Percentiles rank a stretch among this genome's conserved stretches.
phyloP scores from a whole-genome alignment of 2,329 filamentous ascomycete genomes.

The Ampelomyces quisqualis region DNA sequence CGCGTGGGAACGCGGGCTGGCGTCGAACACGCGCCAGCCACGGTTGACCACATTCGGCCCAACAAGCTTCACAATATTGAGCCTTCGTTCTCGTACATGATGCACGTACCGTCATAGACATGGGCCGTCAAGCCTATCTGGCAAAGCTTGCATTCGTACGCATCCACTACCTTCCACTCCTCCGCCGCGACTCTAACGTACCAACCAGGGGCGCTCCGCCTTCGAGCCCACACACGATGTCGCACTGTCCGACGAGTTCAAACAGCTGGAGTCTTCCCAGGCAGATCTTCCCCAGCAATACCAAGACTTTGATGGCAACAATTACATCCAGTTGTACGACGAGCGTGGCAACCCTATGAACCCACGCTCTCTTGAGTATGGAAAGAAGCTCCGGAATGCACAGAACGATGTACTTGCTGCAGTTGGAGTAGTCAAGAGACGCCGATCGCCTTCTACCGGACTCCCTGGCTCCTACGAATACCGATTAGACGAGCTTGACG shows the following conservation, averaged over 20 bases:
- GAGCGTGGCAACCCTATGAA: conserved; percentile 49
- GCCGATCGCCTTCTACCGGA: conserved; percentile 24
- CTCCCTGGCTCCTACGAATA: conserved; percentile 32
- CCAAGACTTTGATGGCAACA: conserved; percentile 26
- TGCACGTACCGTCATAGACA: conserved; percentile 9
- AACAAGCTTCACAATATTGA: neutral
- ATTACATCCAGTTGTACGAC: conserved; percentile 47
- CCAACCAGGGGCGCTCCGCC: conserved; percentile 44
- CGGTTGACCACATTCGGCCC: neutral
- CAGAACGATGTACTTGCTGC: conserved; percentile 52
- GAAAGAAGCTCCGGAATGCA: conserved; percentile 46
- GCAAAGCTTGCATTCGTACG: conserved; percentile 42
- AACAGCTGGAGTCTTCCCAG: conserved; percentile 29
- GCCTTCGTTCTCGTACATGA: neutral
- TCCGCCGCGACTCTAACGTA: conserved; percentile 14
- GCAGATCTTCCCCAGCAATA: conserved; percentile 26
- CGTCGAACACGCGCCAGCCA: conserved; percentile 13
- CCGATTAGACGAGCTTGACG: conserved; percentile 31
- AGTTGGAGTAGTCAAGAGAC: conserved; percentile 51
- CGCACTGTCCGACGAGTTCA: conserved; percentile 27
- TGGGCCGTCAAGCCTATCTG: conserved; percentile 43
- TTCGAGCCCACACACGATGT: conserved; percentile 39
- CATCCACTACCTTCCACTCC: too few relatives aligned
- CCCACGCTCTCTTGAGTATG: conserved; percentile 43
- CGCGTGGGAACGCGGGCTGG: conserved; percentile 11